Evolutionary conservation across 148 eudicot species (phyloP), one percentile per base, ranked within the genome.

Genomic region (Suaeda aralocaspica): DNA sequence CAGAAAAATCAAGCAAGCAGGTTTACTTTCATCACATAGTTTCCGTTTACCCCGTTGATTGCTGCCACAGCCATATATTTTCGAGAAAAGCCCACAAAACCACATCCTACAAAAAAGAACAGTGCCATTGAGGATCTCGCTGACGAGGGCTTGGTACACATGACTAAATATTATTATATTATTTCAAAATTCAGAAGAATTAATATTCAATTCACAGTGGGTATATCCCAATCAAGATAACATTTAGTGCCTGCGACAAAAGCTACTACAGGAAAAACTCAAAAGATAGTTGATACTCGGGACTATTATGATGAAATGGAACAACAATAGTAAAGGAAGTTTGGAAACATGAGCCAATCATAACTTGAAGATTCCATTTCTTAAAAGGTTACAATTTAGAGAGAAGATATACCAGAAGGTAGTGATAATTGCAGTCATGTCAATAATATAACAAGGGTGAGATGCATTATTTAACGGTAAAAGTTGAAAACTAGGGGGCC

Each of bases 61-160:
- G 99, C 99, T 74, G 92, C 92, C 71, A 82, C 72, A 51, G 99
- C 99, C 99, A 91, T 94, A 61, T 85, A 88, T 82, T 83, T 87
- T 57, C 80, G 79, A 72, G 90, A 52, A 79, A 86, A 94, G 53
- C 83, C 86, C 60, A 94, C 78, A 39, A 94, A 91, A 33, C 89
- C 97, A 67, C 82, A 84, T 76, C 92, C 99, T 90, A 76, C 81
- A 29, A 57, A 28, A 58, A 28, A 5, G n/a, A 28, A 6, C 34
- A 58, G 34, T n/a, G 29, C 34, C 18, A 58, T 25, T 33, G 61
- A 30, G 49, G 34, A 62, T 49, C 16, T 34, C 5, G 14, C 30
- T 25, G 50, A 50, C n/a, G 60, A 25, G 21, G 44, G 24, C 13
- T 2, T 62, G 58, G 46, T 10, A 25, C 29, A 24, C 12, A 50